These are phyloP conservation scores for Vigna mungo DNA, from an alignment of 306 rosid species.

Conservation along the genomic window DNA sequence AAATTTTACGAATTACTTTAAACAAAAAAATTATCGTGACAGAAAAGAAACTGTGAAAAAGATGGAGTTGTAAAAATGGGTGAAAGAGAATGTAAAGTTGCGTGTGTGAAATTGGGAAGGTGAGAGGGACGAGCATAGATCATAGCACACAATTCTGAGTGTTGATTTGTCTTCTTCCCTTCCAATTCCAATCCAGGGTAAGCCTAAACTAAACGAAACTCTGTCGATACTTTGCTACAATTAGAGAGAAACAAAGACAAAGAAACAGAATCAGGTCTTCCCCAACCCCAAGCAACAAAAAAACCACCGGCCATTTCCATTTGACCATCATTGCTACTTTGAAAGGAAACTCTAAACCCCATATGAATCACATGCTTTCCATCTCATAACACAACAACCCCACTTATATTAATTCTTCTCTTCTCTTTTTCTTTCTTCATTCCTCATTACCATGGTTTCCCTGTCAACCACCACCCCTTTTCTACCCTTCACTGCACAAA, in stretches of 20 bases:
- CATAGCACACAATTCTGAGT: not conserved
- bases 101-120: not conserved
- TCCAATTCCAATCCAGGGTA: not conserved
- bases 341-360: not conserved
- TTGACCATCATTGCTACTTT: constrained; percentile 7
- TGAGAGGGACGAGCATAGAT: not conserved
- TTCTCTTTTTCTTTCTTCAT: not conserved
- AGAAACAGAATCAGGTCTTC: not conserved
- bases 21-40: no score
- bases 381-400: not conserved
- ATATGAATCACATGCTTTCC: constrained; percentile 29
- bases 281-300: not conserved
- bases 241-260: not conserved
- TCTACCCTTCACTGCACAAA: constrained; percentile 53
- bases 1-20: no score
- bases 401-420: not conserved
- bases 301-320: constrained; percentile 40
- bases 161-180: not conserved
- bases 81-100: not conserved
- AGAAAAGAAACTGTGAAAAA: no score
- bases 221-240: not conserved
- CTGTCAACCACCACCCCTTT: constrained; percentile 55
- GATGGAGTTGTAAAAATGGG: no score
- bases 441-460: constrained; percentile 61
- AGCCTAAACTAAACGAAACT: not conserved